Evolutionary conservation across 2,329 filamentous ascomycete genomes (phyloP).

Genomic region (Fusarium sp.): DNA sequence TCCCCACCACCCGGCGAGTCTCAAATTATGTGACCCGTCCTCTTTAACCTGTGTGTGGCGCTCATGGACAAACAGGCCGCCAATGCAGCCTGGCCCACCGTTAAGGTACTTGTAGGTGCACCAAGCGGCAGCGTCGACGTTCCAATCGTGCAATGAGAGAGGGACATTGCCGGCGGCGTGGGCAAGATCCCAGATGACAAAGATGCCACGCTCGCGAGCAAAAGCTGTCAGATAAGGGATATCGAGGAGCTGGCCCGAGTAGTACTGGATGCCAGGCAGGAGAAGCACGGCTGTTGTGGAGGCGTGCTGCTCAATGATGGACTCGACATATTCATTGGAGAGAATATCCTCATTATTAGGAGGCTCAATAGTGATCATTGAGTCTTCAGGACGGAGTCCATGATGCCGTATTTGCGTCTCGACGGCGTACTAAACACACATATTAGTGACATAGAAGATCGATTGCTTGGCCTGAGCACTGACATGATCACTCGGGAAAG

Average conservation of each 20-base stretch:
- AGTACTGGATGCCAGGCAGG: slow-evolving; percentile 88
- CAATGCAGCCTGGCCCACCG: slow-evolving; percentile 83
- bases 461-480: background rate
- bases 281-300: slow-evolving; percentile 79
- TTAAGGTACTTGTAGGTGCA: slow-evolving; percentile 94
- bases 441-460: slow-evolving; percentile 17
- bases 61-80: slow-evolving; percentile 83
- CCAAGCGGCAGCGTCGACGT: slow-evolving; percentile 89
- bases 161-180: slow-evolving; percentile 86
- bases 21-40: slow-evolving; percentile 66
- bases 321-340: slow-evolving; percentile 76
- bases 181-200: slow-evolving; percentile 86
- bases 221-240: slow-evolving; percentile 81
- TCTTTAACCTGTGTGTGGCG: slow-evolving; percentile 71
- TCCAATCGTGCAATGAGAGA: slow-evolving; percentile 83
- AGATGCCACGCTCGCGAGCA: slow-evolving; percentile 77
- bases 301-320: slow-evolving; percentile 81
- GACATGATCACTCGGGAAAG: slow-evolving; percentile 87
- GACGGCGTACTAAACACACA: slow-evolving; percentile 74
- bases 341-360: slow-evolving; percentile 66
- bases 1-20: slow-evolving; percentile 87
- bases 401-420: slow-evolving; percentile 83
- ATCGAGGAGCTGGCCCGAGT: slow-evolving; percentile 87
- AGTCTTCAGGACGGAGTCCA: slow-evolving; percentile 72
- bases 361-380: slow-evolving; percentile 80